These are phyloP conservation scores for Scleromitrula shiraiana DNA, from an alignment of 2,329 filamentous ascomycete species.

Conservation along the genomic window DNA sequence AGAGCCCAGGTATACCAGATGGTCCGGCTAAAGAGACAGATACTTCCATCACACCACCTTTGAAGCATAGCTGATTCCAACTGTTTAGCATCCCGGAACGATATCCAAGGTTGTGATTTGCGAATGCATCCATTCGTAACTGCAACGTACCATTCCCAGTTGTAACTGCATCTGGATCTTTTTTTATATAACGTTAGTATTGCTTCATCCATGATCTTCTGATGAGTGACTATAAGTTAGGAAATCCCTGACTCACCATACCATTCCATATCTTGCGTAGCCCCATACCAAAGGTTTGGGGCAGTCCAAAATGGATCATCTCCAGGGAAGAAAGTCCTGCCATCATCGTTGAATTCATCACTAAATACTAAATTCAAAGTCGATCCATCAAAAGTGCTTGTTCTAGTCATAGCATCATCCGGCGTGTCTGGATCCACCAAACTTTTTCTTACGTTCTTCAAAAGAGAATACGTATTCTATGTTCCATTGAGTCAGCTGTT, in stretches of 20 bases:
- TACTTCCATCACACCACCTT: conserved; percentile 44
- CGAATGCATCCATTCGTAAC: conserved; percentile 37
- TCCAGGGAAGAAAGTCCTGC: conserved; percentile 47
- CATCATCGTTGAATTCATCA: conserved; percentile 46
- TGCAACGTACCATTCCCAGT: conserved; percentile 40
- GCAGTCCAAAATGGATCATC: conserved; percentile 48
- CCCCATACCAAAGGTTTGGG: conserved; percentile 47
- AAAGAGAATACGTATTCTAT: conserved; percentile 34
- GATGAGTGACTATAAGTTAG: not conserved
- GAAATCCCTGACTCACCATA: conserved; percentile 17
- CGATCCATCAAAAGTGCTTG: conserved; percentile 36
- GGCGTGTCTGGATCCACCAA: conserved; percentile 47
- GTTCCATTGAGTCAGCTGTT: not conserved
- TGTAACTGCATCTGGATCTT: conserved; percentile 38
- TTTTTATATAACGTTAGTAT: not conserved
- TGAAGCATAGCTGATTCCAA: conserved; percentile 48
- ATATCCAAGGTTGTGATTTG: conserved; percentile 38
- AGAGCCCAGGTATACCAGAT: conserved; percentile 39
- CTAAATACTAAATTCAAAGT: conserved; percentile 44
- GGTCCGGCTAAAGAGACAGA: conserved; percentile 44
- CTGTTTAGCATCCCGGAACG: conserved; percentile 44
- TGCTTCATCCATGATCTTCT: not conserved
- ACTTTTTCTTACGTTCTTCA: conserved; percentile 39
- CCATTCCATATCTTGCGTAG: conserved; percentile 38
- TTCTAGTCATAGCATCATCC: conserved; percentile 35